phyloP scores from a whole-genome alignment of 2,329 filamentous ascomycete species.

The Metarhizium brunneum region DNA sequence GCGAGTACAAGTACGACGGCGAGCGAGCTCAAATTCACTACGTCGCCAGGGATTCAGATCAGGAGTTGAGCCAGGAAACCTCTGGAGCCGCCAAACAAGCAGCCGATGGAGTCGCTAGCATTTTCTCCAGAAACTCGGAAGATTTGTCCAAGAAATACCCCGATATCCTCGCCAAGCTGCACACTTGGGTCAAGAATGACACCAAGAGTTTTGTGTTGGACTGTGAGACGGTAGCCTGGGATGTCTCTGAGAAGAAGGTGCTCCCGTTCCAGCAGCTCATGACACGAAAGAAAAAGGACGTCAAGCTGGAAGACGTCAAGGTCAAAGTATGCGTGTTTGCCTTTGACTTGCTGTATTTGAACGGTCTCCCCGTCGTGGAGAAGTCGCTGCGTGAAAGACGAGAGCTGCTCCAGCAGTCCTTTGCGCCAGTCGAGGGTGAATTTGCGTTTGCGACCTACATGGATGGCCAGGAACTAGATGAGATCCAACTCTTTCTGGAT shows the following conservation, averaged over 20 bases:
- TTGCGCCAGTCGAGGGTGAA: constrained; percentile 74
- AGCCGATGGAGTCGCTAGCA: constrained; percentile 70
- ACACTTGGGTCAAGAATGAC: constrained; percentile 79
- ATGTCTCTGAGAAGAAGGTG: constrained; percentile 88
- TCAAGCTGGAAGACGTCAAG: constrained; percentile 90
- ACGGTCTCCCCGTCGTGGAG: constrained; percentile 82
- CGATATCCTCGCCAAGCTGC: constrained; percentile 81
- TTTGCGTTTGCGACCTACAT: constrained; percentile 84
- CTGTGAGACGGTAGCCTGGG: constrained; percentile 96
- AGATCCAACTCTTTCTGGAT: constrained; percentile 86
- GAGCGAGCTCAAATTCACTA: constrained; percentile 99
- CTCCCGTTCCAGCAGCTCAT: constrained; percentile 96
- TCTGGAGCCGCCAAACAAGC: constrained; percentile 54
- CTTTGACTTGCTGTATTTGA: constrained; percentile 88
- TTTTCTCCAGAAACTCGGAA: constrained; percentile 96
- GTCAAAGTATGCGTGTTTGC: constrained; percentile 96
- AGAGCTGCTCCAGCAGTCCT: constrained; percentile 62
- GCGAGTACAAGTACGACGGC: constrained; percentile 98
- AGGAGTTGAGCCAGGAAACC: constrained; percentile 56
- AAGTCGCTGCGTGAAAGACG: constrained; percentile 79
- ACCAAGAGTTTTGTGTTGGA: constrained; percentile 97
- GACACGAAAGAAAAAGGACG: constrained; percentile 96
- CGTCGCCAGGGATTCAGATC: constrained; percentile 68
- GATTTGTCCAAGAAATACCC: constrained; percentile 97
- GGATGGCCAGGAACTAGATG: constrained; percentile 80